Evolutionary conservation across 1,139 yeast species (phyloP).

Genomic region (Geotrichum australiense): DNA sequence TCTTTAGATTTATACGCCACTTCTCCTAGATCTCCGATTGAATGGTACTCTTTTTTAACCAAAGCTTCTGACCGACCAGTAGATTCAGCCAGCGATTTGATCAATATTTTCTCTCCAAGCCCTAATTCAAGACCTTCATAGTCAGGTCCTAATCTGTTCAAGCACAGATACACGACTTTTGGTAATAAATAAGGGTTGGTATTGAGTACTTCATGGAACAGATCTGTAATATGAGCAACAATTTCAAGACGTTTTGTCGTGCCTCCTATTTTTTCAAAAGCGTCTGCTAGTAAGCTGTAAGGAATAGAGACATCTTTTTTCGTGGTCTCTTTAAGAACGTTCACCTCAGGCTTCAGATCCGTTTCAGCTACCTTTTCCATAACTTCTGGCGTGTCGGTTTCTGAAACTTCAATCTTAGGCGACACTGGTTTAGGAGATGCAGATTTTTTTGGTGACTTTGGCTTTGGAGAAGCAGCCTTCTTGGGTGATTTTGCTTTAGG

Average conservation of each 20-base stretch:
- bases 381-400: too few relatives aligned
- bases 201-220: slow-evolving; percentile 56
- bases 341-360: too few relatives aligned
- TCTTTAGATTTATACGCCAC: slow-evolving; percentile 81
- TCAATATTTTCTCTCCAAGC: slow-evolving; percentile 77
- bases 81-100: slow-evolving; percentile 84
- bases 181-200: slow-evolving; percentile 55
- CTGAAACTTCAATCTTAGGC: too few relatives aligned
- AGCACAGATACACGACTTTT: slow-evolving; percentile 71
- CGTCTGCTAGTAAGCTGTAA: slow-evolving; percentile 40
- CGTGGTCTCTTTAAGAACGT: not conserved
- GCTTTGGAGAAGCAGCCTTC: not conserved
- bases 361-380: too few relatives aligned
- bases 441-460: not conserved
- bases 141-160: slow-evolving; percentile 89
- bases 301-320: slow-evolving; percentile 7
- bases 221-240: slow-evolving; percentile 62
- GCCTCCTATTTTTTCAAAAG: slow-evolving; percentile 68
- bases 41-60: slow-evolving; percentile 66
- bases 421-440: too few relatives aligned
- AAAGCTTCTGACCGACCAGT: slow-evolving; percentile 74
- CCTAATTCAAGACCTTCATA: slow-evolving; percentile 92
- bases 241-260: slow-evolving; percentile 81
- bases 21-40: slow-evolving; percentile 82
- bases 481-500: not conserved